A percentile compares a stretch with the other conserved stretches of the same genome.
Evolutionary conservation across 2,329 filamentous ascomycete genomes (phyloP).

Genomic region (Fusarium incarnatum): DNA sequence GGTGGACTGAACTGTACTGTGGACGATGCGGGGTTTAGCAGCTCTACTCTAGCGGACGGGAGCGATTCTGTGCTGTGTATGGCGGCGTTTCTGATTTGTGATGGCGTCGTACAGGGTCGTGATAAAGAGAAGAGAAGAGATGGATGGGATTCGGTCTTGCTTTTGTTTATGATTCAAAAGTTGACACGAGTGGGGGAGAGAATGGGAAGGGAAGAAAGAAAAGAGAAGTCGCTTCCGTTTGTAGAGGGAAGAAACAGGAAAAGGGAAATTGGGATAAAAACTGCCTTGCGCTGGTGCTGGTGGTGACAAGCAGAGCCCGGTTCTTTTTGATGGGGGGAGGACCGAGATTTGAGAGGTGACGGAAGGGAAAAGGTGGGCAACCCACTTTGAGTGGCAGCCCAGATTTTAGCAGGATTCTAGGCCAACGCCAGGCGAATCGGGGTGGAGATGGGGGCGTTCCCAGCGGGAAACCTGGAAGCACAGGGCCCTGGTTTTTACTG

Average conservation of each 20-base stretch:
- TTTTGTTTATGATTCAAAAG: constrained; percentile 18
- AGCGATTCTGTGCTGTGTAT: constrained; percentile 21
- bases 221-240: constrained; percentile 11
- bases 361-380: constrained; percentile 40
- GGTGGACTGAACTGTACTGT: constrained; percentile 14
- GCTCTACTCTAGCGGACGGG: constrained; percentile 35
- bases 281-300: constrained; percentile 37
- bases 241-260: constrained; percentile 28
- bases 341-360: constrained; percentile 40
- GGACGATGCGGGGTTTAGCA: constrained; percentile 45
- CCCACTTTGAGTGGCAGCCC: constrained; percentile 41
- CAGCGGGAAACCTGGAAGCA: constrained; percentile 39
- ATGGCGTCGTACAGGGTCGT: constrained; percentile 31
- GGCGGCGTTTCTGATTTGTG: constrained; percentile 14
- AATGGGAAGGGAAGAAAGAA: constrained; percentile 1
- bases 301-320: constrained; percentile 40
- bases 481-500: constrained; percentile 14
- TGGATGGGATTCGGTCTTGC: background rate
- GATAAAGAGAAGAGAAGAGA: constrained; percentile 20
- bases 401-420: constrained; percentile 43
- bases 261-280: constrained; percentile 34
- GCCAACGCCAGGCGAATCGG: constrained; percentile 40
- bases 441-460: constrained; percentile 37
- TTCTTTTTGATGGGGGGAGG: constrained; percentile 41
- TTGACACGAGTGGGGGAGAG: constrained; percentile 7